phyloP scores from a whole-genome alignment of 257 asterid genomes.

The Solanum acaule region DNA sequence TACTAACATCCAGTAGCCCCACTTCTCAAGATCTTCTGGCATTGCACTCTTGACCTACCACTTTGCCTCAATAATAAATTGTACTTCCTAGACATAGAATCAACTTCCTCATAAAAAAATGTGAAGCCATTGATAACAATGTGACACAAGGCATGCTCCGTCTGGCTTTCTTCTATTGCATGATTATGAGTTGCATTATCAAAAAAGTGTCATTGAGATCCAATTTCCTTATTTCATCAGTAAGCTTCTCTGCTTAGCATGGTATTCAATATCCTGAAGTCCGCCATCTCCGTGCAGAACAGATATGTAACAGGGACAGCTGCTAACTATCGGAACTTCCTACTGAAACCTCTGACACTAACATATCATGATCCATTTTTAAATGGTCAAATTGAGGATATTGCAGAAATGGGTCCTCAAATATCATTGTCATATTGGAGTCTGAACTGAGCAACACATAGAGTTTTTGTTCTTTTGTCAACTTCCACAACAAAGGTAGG shows the following conservation, averaged over 20 bases:
- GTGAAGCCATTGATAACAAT: background rate
- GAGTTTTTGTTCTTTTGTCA: background rate
- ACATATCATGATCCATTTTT: background rate
- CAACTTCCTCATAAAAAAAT: background rate
- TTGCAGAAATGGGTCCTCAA: background rate
- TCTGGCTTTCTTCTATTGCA: background rate
- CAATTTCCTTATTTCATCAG: background rate
- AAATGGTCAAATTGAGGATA: background rate
- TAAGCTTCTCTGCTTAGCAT: background rate
- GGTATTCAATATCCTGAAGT: background rate
- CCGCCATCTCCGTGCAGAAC: background rate
- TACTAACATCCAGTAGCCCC: background rate
- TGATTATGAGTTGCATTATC: background rate
- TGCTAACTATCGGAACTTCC: background rate
- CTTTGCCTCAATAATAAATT: background rate
- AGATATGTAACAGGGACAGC: background rate
- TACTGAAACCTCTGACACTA: background rate
- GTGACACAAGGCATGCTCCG: background rate
- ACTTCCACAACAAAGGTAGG: background rate
- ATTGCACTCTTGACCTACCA: background rate
- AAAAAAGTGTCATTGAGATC: background rate
- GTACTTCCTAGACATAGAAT: background rate
- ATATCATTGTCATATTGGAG: background rate
- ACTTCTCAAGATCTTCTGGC: background rate
- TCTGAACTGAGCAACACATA: background rate